Base-by-base conservation (phyloP, 345 rosid genomes). In the Cardiospermum halicacabum region DNA sequence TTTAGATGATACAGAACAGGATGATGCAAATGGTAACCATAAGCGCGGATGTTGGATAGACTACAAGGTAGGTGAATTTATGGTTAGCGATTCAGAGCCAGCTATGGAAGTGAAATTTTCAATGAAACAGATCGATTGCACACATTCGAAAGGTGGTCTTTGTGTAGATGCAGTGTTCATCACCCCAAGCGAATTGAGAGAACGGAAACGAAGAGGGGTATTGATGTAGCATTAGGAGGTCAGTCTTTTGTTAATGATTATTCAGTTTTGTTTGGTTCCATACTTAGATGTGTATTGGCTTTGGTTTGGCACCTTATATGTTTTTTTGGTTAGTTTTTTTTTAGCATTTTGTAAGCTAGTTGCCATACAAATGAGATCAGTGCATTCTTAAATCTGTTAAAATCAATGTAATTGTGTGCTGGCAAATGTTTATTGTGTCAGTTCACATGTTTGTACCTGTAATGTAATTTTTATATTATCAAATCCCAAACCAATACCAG, bases 41-140 rank as follows among this genome's bases (percentile, higher is more conserved):
- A 93, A 89, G 79, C 90, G 97, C 8, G 96, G 98, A 64, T 84
- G 80, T 78, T 93, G 97, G 98, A 81, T 86, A 63, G 87, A 88
- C 15, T 88, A 90, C 71, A 82, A 75, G 65, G 93, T 85, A 13
- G 97, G 98, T 19, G 92, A 93, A 62, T 93, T 90, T 74, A 30
- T 69, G 11, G 97, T 93, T 15, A 76, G 40, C 3, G 73, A 80
- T 58, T 69, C 94, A 7, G 86, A 86, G 58, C 81, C 92, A 11
- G 56, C 76, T 11, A 82, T 86, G 0, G 96, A 88, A 66, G 86
- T 93, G 60, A 77, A 78, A 30, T 93, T 88, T 78, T 90, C 96
- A 16, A 81, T 93, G 94, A 93, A 86, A 75, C 98, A 90, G 88
- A 90, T 90, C 28, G 98, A 88, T 54, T 93, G 98, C 76, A 93